Evolutionary conservation across 163 green algal genomes (phyloP).

Genomic region (Chloromonas sp.): DNA sequence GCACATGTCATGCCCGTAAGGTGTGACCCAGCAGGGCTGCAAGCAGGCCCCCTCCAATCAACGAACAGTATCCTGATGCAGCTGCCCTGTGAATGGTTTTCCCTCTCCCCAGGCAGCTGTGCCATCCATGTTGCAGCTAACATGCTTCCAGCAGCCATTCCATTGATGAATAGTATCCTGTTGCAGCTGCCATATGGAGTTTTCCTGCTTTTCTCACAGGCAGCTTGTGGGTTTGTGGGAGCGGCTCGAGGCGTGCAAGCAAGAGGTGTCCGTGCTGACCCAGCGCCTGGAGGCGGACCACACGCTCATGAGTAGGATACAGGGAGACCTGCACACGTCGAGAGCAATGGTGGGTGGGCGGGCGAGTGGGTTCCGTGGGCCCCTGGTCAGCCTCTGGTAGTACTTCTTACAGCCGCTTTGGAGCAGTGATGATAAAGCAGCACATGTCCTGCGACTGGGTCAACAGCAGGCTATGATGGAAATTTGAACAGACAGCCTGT

Average conservation of each 20-base stretch:
- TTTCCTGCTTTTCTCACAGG: neutral
- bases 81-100: neutral
- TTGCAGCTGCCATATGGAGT: no score
- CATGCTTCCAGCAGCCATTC: no score
- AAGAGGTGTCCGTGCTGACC: neutral
- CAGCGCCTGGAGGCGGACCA: constrained; percentile 6
- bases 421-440: neutral
- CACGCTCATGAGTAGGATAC: neutral
- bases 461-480: no score
- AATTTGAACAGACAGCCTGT: no score
- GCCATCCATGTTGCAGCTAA: no score
- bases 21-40: neutral
- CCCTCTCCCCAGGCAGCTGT: neutral
- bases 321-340: constrained; percentile 1
- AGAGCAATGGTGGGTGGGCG: neutral
- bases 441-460: no score
- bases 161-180: no score
- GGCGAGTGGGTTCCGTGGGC: no score
- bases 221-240: constrained; percentile 7
- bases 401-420: neutral
- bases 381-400: neutral
- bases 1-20: neutral
- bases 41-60: neutral
- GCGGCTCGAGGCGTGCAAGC: constrained; percentile 2
- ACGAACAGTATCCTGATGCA: neutral